A percentile compares a stretch with the other conserved stretches of the same genome.
phyloP scores from a whole-genome alignment of 495 filamentous ascomycete species.

The Ramalina peruviana region DNA sequence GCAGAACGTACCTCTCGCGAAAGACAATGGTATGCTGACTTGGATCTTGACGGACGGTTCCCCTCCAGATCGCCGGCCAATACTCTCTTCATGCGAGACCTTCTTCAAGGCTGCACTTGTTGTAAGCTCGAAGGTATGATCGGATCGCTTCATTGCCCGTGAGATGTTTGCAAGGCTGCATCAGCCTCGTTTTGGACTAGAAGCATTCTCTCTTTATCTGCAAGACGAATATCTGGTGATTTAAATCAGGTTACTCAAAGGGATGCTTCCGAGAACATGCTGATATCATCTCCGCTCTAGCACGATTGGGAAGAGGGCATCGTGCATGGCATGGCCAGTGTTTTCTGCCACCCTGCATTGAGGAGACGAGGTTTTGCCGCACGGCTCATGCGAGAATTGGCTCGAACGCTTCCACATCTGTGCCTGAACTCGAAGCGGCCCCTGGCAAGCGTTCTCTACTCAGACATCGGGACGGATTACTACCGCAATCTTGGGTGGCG shows the following conservation, averaged over 20 bases:
- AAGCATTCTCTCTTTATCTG: too few relatives aligned
- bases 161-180: too few relatives aligned
- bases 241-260: too few relatives aligned
- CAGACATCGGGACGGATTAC: constrained; percentile 9
- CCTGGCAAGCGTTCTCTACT: constrained; percentile 14
- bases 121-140: not conserved
- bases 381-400: constrained; percentile 14
- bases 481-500: constrained; percentile 9
- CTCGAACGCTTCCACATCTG: constrained; percentile 5
- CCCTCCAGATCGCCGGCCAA: constrained; percentile 5
- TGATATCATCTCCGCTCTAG: too few relatives aligned
- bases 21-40: constrained; percentile 11
- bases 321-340: constrained; percentile 14
- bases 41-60: constrained; percentile 11
- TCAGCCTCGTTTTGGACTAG: too few relatives aligned
- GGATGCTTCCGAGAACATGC: too few relatives aligned
- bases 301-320: constrained; percentile 1
- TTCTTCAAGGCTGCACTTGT: constrained; percentile 8
- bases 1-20: constrained; percentile 13
- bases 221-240: too few relatives aligned
- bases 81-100: constrained; percentile 13
- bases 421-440: not conserved
- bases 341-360: constrained; percentile 9
- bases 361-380: constrained; percentile 9
- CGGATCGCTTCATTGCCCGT: not conserved